phyloP scores from a whole-genome alignment of 202 grass and related monocot genomes.

The Brachypodium distachyon region DNA sequence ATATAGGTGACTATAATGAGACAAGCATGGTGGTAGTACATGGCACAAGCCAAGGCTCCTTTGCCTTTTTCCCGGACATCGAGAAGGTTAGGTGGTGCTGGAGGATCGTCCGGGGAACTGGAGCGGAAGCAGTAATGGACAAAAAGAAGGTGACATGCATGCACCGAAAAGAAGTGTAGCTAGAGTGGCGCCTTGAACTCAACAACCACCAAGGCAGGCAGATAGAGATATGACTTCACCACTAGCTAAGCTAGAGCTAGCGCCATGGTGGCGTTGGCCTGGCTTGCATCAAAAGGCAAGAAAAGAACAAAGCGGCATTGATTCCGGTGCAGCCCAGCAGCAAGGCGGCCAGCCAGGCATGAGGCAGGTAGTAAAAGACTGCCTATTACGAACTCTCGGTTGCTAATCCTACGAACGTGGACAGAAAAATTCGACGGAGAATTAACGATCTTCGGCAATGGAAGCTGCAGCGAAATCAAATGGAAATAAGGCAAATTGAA shows the following conservation, averaged over 20 bases:
- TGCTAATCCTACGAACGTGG: no score
- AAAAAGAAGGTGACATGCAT: slow-evolving; percentile 4
- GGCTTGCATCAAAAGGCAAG: neutral
- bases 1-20: no score
- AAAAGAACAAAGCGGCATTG: neutral
- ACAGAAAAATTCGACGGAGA: no score
- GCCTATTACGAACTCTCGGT: no score
- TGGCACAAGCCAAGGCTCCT: neutral
- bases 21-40: no score
- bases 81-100: neutral
- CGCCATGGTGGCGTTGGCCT: no score
- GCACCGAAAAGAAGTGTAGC: neutral
- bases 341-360: no score
- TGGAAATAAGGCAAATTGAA: no score
- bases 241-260: neutral
- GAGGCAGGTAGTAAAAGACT: no score
- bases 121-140: neutral
- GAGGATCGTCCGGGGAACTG: neutral
- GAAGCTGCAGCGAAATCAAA: no score
- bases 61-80: neutral
- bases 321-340: neutral
- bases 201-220: neutral
- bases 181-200: neutral
- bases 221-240: neutral
- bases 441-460: no score